Base-by-base conservation (phyloP, 2,329 filamentous ascomycete species). In the Akanthomyces muscarius region DNA sequence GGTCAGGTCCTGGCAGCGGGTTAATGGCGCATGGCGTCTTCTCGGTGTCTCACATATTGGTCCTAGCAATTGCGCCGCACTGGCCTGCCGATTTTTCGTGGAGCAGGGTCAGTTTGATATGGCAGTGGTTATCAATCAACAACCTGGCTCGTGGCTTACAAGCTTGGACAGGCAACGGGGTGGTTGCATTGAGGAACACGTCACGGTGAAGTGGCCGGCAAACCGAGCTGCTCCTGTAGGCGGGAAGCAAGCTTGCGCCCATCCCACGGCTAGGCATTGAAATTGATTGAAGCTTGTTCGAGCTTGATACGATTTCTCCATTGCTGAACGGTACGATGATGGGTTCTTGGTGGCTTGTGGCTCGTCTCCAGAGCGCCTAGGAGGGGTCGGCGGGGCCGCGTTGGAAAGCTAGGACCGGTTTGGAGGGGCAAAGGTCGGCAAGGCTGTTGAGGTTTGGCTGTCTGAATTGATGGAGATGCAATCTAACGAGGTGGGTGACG, bases 21-120 rank as follows among this genome's bases (percentile, higher is more conserved):
- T 58, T 58, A 38, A 50, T 50, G 44, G 44, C 55, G 30, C 44
- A 58, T 44, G 44, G 44, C 30, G 33, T 41, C 42, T n/a, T 56
- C 13, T 36, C 25, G n/a, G 25, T 50, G 55, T 58, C 45, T 58
- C 44, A 41, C 28, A 48, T 48, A 18, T 23, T 23, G 5, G 38
- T 56, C 25, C 52, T 44, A 36, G 16, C 28, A 13, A 21, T 41
- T 10, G 3, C 38, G 30, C 23, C 21, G 30, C 51, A 41, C 41
- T 36, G 11, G 28, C 25, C 28, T 51, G 25, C 23, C 47, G 25
- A 30, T 51, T 54, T 42, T 41, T 47, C 28, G 44, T 38, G 45
- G 33, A 59, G 44, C 44, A 41, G 28, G 33, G 28, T 47, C 42
- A 36, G 16, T 55, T 30, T 28, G 50, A 21, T 10, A 18, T 4